phyloP scores from a whole-genome alignment of 176 grass and related monocot genomes.

The Raddia distichophylla region DNA sequence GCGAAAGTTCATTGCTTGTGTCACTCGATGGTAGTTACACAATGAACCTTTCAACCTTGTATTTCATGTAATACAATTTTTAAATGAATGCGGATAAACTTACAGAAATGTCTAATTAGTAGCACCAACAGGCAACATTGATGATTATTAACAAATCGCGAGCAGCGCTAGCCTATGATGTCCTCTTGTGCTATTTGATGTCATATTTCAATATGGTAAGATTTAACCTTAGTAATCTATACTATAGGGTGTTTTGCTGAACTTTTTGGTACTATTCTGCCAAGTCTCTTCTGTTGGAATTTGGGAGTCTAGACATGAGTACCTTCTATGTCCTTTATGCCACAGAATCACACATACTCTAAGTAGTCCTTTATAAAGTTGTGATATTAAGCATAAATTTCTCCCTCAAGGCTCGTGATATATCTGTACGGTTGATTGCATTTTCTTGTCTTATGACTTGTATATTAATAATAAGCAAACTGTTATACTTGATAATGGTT shows the following conservation, averaged over 20 bases:
- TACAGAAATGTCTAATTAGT: constrained; percentile 11
- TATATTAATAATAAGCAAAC: neutral
- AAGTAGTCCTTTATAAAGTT: constrained; percentile 18
- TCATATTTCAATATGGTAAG: neutral
- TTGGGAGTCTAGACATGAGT: neutral
- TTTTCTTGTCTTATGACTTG: neutral
- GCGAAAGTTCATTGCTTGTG: neutral
- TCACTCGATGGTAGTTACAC: constrained; percentile 18
- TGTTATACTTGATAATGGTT: neutral
- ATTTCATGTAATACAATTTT: constrained; percentile 2
- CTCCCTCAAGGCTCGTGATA: neutral
- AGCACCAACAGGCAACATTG: neutral
- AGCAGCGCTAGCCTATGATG: neutral
- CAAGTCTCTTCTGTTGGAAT: neutral
- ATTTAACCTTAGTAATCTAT: constrained; percentile 24
- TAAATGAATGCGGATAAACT: neutral
- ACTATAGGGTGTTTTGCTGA: constrained; percentile 15
- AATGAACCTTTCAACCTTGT: neutral
- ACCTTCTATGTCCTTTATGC: neutral
- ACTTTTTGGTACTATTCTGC: neutral
- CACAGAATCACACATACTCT: neutral
- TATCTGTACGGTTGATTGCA: neutral
- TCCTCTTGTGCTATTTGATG: constrained; percentile 9
- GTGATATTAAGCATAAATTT: constrained; percentile 14
- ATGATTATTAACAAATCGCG: constrained; percentile 19